A percentile compares a stretch with the other conserved stretches of the same genome.
Evolutionary conservation across 176 grass and related monocot species (phyloP).

Genomic region (Thalia dealbata): DNA sequence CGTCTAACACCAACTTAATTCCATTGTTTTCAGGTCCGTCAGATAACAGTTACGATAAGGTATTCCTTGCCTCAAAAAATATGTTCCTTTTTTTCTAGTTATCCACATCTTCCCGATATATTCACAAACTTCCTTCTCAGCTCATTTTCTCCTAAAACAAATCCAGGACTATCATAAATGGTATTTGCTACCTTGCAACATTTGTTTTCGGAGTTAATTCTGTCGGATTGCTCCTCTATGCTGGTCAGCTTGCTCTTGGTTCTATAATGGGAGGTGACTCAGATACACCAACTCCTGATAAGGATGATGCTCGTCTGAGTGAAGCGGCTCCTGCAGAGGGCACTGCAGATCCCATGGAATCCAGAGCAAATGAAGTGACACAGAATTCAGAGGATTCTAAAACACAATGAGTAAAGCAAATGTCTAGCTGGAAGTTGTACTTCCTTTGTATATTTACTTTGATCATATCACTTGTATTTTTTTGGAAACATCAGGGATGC

Average conservation of each 20-base stretch:
- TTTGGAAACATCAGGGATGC: neutral
- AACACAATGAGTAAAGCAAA: slow-evolving; percentile 25
- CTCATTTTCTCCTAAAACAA: neutral
- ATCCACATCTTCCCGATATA: neutral
- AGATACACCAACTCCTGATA: slow-evolving; percentile 20
- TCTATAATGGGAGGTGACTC: slow-evolving; percentile 20
- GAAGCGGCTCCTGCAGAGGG: slow-evolving; percentile 27
- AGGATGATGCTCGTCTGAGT: slow-evolving; percentile 37
- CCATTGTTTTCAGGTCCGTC: slow-evolving; percentile 54
- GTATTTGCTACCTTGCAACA: slow-evolving; percentile 79
- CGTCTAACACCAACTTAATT: slow-evolving; percentile 21
- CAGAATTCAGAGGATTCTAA: slow-evolving; percentile 49
- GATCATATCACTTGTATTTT: neutral
- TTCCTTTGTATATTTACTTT: slow-evolving; percentile 1
- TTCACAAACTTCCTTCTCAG: neutral
- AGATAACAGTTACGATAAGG: slow-evolving; percentile 96
- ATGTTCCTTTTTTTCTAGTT: slow-evolving; percentile 2
- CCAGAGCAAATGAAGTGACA: slow-evolving; percentile 36
- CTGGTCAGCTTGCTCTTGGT: slow-evolving; percentile 62
- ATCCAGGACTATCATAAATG: slow-evolving; percentile 88
- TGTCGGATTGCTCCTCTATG: slow-evolving; percentile 56
- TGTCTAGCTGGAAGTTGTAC: neutral
- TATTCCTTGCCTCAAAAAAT: slow-evolving; percentile 24
- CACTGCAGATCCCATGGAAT: slow-evolving; percentile 25
- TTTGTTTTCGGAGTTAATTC: slow-evolving; percentile 87